Percentiles rank a stretch among this genome's conserved stretches.
phyloP scores from a whole-genome alignment of 169 alveolate genomes.

The Cryptosporidium sp. region DNA sequence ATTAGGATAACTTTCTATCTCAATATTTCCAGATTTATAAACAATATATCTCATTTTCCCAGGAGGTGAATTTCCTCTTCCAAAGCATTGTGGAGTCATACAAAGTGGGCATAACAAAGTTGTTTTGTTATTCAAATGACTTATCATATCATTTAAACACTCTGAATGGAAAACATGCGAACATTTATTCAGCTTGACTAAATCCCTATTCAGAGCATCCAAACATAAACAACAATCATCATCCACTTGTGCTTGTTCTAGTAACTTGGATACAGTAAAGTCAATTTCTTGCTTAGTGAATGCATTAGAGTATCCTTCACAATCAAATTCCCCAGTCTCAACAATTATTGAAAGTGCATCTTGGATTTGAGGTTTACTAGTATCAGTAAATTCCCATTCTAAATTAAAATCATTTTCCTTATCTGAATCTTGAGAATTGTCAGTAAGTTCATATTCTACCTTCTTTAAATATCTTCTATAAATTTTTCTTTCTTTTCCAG shows the following conservation, averaged over 20 bases:
- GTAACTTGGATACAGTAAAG: background rate
- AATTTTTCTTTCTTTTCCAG: constrained; percentile 68
- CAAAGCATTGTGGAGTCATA: constrained; percentile 67
- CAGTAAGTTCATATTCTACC: background rate
- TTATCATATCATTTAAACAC: constrained; percentile 57
- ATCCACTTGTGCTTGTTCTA: constrained; percentile 20
- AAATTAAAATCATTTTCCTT: constrained; percentile 22
- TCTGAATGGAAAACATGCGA: constrained; percentile 56
- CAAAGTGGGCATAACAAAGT: constrained; percentile 55
- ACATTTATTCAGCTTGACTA: constrained; percentile 52
- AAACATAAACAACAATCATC: constrained; percentile 73
- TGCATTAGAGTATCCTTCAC: constrained; percentile 36
- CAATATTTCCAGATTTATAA: constrained; percentile 67
- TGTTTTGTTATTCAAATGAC: constrained; percentile 51
- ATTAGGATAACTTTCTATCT: constrained; percentile 73
- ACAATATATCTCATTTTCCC: constrained; percentile 73
- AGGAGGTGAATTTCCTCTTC: constrained; percentile 64
- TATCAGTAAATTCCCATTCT: constrained; percentile 76
- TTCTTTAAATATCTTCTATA: constrained; percentile 46
- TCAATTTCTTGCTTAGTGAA: constrained; percentile 48
- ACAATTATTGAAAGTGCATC: constrained; percentile 67
- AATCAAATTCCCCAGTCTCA: constrained; percentile 60
- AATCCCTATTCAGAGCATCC: constrained; percentile 31
- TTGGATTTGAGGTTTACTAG: constrained; percentile 36
- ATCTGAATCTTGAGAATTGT: background rate